These are phyloP conservation scores for Fusarium hostae DNA, from an alignment of 2,329 filamentous ascomycete genomes.

Conservation along the genomic window DNA sequence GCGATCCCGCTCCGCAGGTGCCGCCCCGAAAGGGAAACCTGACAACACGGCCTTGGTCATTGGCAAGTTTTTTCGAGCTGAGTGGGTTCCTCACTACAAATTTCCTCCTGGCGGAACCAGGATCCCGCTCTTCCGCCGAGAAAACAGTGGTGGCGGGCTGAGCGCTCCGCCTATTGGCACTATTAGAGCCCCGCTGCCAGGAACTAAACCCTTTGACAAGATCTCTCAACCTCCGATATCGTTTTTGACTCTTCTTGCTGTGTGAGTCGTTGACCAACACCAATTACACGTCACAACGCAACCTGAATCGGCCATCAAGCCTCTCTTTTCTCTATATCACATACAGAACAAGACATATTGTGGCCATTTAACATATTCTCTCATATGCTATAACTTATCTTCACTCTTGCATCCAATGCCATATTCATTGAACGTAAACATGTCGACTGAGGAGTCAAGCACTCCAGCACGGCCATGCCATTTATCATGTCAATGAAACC, in stretches of 20 bases:
- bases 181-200: conserved; percentile 30
- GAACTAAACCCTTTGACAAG: conserved; percentile 26
- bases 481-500: conserved; percentile 25
- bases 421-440: background rate
- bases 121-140: conserved; percentile 24
- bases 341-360: background rate
- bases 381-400: background rate
- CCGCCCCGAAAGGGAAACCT: conserved; percentile 19
- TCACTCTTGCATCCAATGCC: background rate
- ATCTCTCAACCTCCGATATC: conserved; percentile 36
- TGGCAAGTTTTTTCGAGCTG: conserved; percentile 38
- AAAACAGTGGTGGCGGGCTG: conserved; percentile 13
- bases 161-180: conserved; percentile 21
- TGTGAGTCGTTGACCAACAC: conserved; percentile 23
- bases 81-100: conserved; percentile 23
- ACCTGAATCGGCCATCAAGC: background rate
- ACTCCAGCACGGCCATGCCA: background rate
- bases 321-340: background rate
- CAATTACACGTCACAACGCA: conserved; percentile 26
- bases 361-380: no score
- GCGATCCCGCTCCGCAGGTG: conserved; percentile 30
- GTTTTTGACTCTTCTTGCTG: conserved; percentile 19
- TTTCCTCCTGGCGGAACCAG: conserved; percentile 21
- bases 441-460: conserved; percentile 21
- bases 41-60: conserved; percentile 44